phyloP scores from a whole-genome alignment of 805 yeast species.

The Debaryomyces castellii region DNA sequence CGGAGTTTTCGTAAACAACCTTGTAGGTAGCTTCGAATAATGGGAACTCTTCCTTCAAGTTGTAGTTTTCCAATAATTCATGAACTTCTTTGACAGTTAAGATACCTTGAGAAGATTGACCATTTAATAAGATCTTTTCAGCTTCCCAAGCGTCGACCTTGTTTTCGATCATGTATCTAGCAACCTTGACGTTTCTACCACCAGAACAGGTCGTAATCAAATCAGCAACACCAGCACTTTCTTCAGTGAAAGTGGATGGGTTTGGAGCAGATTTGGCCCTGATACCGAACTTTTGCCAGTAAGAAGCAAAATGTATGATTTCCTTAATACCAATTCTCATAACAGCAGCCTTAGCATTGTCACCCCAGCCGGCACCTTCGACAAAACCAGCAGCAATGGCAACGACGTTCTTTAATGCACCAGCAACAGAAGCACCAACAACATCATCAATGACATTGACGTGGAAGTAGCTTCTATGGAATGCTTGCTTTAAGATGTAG shows the following conservation, averaged over 20 bases:
- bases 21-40: conserved; percentile 47
- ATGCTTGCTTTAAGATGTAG: conserved; percentile 38
- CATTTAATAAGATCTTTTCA: conserved; percentile 44
- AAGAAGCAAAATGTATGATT: conserved; percentile 39
- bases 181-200: conserved; percentile 48
- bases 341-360: conserved; percentile 48
- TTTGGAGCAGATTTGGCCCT: conserved; percentile 38
- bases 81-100: conserved; percentile 48
- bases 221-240: conserved; percentile 49
- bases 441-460: conserved; percentile 46
- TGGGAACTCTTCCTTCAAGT: conserved; percentile 38
- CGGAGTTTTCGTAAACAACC: conserved; percentile 40
- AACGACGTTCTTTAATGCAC: conserved; percentile 47
- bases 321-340: conserved; percentile 47
- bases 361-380: conserved; percentile 50
- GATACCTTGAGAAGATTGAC: conserved; percentile 48
- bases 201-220: conserved; percentile 48
- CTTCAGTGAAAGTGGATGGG: conserved; percentile 41
- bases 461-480: conserved; percentile 49
- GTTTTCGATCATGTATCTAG: conserved; percentile 45
- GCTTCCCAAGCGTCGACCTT: conserved; percentile 42
- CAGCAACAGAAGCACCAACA: conserved; percentile 47
- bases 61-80: conserved; percentile 38
- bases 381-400: conserved; percentile 48
- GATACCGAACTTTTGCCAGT: conserved; percentile 56